These are phyloP conservation scores for Erysimum cheiri DNA, from an alignment of 441 rosid species.

Conservation along the genomic window DNA sequence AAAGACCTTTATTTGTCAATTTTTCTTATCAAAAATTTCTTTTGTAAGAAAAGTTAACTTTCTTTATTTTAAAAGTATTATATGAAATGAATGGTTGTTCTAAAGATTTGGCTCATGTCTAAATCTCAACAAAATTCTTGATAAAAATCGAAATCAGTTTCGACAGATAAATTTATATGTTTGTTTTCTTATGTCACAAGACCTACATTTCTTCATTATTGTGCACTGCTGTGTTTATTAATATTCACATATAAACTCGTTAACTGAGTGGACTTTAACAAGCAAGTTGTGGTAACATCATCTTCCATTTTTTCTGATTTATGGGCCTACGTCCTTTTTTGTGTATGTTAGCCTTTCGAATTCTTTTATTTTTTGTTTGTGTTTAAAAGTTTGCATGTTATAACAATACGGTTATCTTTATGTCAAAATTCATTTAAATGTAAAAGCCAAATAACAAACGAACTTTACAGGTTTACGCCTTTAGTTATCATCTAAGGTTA, in stretches of 20 bases:
- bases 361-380: background rate
- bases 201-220: slow-evolving; percentile 31
- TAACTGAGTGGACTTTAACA: slow-evolving; percentile 40
- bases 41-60: slow-evolving; percentile 2
- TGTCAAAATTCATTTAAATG: background rate
- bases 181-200: slow-evolving; percentile 44
- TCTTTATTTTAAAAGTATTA: slow-evolving; percentile 13
- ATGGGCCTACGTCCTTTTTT: slow-evolving; percentile 34
- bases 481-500: background rate
- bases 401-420: background rate
- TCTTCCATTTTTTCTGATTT: slow-evolving; percentile 14
- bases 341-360: slow-evolving; percentile 4
- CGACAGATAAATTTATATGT: slow-evolving; percentile 16
- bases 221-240: slow-evolving; percentile 1
- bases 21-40: slow-evolving; percentile 3
- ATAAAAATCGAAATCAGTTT: slow-evolving; percentile 13
- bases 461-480: background rate
- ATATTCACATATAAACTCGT: slow-evolving; percentile 42
- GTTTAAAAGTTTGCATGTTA: slow-evolving; percentile 18
- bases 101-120: slow-evolving; percentile 37
- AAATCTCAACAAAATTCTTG: slow-evolving; percentile 36
- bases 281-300: slow-evolving; percentile 22
- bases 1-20: slow-evolving; percentile 26
- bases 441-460: background rate
- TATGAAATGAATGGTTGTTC: slow-evolving; percentile 23